Evolutionary conservation across 179 eudicot species (phyloP).

Genomic region (Vitellaria paradoxa): DNA sequence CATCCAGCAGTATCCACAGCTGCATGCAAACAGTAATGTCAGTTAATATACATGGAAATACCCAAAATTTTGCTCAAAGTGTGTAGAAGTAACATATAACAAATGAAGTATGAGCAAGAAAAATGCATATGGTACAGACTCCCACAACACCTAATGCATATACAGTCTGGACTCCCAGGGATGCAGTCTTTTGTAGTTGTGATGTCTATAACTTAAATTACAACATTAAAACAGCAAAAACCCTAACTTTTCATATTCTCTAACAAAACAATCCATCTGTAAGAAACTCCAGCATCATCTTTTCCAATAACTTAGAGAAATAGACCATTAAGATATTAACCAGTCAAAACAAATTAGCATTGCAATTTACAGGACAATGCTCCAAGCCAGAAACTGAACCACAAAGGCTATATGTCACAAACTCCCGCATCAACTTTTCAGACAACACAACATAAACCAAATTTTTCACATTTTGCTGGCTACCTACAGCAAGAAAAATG

Average conservation of each 20-base stretch:
- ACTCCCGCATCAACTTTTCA: background rate
- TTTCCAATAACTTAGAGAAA: too few species aligned
- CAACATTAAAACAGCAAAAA: background rate
- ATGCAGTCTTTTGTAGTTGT: background rate
- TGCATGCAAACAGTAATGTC: slow-evolving; percentile 32
- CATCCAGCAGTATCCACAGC: slow-evolving; percentile 40
- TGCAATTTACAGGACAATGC: background rate
- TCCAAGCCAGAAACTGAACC: background rate
- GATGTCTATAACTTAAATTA: background rate
- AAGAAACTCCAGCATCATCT: background rate
- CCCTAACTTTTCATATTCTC: background rate
- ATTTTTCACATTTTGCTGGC: background rate
- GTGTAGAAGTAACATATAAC: too few species aligned
- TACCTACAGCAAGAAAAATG: background rate
- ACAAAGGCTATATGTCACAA: too few species aligned
- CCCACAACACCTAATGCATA: too few species aligned
- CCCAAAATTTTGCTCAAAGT: too few species aligned
- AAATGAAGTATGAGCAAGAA: too few species aligned
- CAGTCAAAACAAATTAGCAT: background rate
- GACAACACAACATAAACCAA: background rate
- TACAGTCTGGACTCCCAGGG: too few species aligned
- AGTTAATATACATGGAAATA: slow-evolving; percentile 10
- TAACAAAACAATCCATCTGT: background rate
- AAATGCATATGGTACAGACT: too few species aligned
- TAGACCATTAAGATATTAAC: background rate